Base-by-base conservation (phyloP, 2,329 filamentous ascomycete genomes). In the Arachnomyces sp. region DNA sequence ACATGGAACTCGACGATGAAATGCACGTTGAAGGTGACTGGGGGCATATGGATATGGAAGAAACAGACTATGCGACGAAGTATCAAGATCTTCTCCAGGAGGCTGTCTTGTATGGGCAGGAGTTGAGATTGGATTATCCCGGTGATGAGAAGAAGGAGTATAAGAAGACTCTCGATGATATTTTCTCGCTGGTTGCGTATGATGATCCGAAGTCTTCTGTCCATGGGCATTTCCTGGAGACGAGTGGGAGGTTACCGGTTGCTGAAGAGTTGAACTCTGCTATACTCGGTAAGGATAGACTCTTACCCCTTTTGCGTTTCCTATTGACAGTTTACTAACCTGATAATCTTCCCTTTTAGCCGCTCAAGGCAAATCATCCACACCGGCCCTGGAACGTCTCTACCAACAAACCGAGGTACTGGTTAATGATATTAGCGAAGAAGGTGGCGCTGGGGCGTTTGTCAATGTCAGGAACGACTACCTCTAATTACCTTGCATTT, bases 201-300 rank as follows among this genome's bases (percentile, higher is more conserved):
- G 66, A 77, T 28, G 85, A 95, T 55, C 85, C 89, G 1, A 72
- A 83, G 12, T 78, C 81, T 50, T 86, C 84, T 46, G 77, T 82
- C 43, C 75, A 95, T 43, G 81, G 82, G 12, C 82, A 86, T 55
- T 67, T 95, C 44, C 68, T 98, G 42, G 85, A 94, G 53, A 72
- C 76, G 30, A 77, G 75, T 38, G 87, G 85, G 1, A 72, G 92
- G 32, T 77, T 81, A 13, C 72, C 78, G 13, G 86, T 96, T 31
- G 89, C 89, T 7, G 92, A 98, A 66, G 89, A 94, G 61, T 70
- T 98, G 42, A 96, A 96, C 62, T 85, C 86, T 45, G 89, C 87
- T 34, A 94, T 98, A 52, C 63, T 98, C 44, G 79, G 88, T 94
- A 68, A 67, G 80, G 72, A 13, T 33, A 8, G 14, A 13, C 28